Percentiles rank a stretch among this genome's conserved stretches.
Conservation (phyloP, 2,329 filamentous ascomycete species). For the Aureobasidium zeae region DNA sequence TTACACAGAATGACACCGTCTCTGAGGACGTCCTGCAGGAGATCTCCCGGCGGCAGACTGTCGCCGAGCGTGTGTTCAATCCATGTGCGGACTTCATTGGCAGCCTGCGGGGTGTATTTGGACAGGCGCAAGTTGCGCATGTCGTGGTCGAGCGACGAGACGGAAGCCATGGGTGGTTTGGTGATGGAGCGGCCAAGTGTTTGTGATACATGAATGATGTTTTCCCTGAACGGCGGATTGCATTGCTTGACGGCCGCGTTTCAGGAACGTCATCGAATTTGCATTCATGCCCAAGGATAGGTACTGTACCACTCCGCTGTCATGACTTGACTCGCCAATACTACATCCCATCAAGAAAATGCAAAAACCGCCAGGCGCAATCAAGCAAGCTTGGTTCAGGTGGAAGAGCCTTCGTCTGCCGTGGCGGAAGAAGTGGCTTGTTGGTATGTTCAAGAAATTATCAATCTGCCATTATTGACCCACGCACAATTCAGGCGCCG, state of each 20-base stretch:
- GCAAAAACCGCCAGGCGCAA: conserved; percentile 29
- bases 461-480: conserved; percentile 8
- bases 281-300: too few relatives aligned
- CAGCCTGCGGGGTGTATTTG: conserved; percentile 84
- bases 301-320: too few relatives aligned
- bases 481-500: conserved; percentile 39
- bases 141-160: conserved; percentile 88
- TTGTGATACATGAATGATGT: background rate
- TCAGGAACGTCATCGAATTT: conserved; percentile 11
- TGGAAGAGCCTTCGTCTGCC: conserved; percentile 55
- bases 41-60: conserved; percentile 60
- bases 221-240: too few relatives aligned
- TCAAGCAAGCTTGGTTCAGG: conserved; percentile 46
- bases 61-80: conserved; percentile 75
- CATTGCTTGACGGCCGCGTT: conserved; percentile 3
- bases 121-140: conserved; percentile 86
- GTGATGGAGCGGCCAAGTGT: conserved; percentile 12
- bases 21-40: conserved; percentile 71
- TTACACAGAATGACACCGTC: conserved; percentile 92
- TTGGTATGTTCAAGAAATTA: conserved; percentile 35
- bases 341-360: conserved; percentile 25
- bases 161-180: conserved; percentile 65
- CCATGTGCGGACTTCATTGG: conserved; percentile 76
- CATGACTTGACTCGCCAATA: background rate
- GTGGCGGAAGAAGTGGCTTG: conserved; percentile 52